A percentile compares a stretch with the other conserved stretches of the same genome.
These are phyloP conservation scores for Aspergillus brunneoviolaceus DNA, from an alignment of 2,329 filamentous ascomycete species.

Conservation along the genomic window DNA sequence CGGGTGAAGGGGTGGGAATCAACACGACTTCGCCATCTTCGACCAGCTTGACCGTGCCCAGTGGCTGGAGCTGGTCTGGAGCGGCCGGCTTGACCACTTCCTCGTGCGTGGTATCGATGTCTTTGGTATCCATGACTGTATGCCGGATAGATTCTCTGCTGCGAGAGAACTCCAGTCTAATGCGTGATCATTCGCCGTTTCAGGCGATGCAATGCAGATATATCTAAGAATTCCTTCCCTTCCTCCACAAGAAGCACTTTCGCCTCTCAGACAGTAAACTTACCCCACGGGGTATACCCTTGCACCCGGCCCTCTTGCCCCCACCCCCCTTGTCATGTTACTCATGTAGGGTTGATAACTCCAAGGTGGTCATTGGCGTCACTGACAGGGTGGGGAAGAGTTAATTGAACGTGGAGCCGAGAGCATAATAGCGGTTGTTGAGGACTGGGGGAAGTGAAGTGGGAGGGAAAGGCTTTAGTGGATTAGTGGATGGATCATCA, in stretches of 20 bases:
- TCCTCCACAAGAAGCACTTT: neutral
- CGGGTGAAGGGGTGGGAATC: constrained; percentile 10
- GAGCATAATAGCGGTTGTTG: neutral
- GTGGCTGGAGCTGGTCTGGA: neutral
- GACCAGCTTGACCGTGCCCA: constrained; percentile 9
- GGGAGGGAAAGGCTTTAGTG: neutral
- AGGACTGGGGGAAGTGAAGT: neutral
- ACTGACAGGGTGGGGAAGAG: neutral
- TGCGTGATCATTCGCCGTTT: neutral
- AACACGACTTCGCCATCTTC: constrained; percentile 8
- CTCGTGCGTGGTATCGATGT: neutral
- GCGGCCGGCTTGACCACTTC: neutral
- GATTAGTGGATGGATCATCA: neutral
- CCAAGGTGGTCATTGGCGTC: neutral
- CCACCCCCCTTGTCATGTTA: neutral
- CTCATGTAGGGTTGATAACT: neutral
- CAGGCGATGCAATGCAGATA: neutral
- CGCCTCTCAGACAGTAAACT: neutral
- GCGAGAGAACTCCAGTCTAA: neutral
- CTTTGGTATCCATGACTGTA: neutral
- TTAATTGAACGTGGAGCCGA: constrained; percentile 1
- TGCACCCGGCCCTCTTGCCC: neutral
- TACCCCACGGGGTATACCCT: neutral
- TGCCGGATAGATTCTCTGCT: neutral
- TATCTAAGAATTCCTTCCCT: neutral